Evolutionary conservation across 352 stramenopile genomes (phyloP), one percentile per base, ranked within the genome.

Genomic region (Globisporangium recalcitrans): DNA sequence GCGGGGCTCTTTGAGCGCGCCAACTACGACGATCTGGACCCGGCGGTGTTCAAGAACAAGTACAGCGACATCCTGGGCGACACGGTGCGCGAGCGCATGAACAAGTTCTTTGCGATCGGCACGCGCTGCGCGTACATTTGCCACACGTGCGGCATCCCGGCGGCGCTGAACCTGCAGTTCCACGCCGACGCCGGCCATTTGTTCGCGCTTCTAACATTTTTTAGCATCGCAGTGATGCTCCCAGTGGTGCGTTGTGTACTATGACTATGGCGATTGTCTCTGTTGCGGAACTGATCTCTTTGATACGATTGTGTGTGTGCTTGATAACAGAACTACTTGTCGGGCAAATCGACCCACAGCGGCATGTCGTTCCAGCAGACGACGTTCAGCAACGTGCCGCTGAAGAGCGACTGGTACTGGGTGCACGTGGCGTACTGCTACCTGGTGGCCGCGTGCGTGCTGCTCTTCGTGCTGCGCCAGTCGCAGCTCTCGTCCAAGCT

Each of bases 381-480:
- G 22, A 93, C 84, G n/a, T 82, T 90, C 51, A 90, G 84, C 55
- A 93, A 93, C 54, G 84, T 93, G 19, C 84, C 84, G 22, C 68
- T 93, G 0, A 73, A 82, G 49, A 93, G 84, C 58, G 58, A 84
- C 44, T 93, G 84, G 82, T 88, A 85, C 62, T 93, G 84, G 84
- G 70, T 68, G 11, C 84, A 93, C 57, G 84, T 93, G 3, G 78
- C 57, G 11, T 91, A 91, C 44, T 90, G 78, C 64, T 93, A 93
- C 62, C 11, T 90, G 9, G 75, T 90, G 5, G 82, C 75, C 4
- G 74, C 58, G 9, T 73, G 77, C 16, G 72, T 90, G 22, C 53
- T 91, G 8, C 36, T 36, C 19, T 75, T 93, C 26, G 47, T 93
- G 34, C 21, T 67, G 1, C 49, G 64, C 22, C 82, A 91, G 57